Percentiles rank a stretch among this genome's conserved stretches.
phyloP scores from a whole-genome alignment of 1,284 basidiomycete species.

The Rhodotorula sp. region DNA sequence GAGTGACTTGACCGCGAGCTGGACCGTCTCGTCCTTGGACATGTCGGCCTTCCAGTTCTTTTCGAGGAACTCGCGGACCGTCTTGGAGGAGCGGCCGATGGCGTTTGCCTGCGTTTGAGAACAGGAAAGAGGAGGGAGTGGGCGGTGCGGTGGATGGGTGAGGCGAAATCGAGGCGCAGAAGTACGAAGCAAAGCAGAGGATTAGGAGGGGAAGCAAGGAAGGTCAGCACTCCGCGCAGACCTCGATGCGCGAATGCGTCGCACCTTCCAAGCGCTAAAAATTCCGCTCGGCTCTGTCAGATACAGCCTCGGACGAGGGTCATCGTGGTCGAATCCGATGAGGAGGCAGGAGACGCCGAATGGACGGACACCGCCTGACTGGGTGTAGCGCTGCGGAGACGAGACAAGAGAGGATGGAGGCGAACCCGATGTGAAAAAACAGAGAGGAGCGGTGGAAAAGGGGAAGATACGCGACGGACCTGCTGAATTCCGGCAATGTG shows the following conservation, averaged over 20 bases:
- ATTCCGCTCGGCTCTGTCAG: constrained; percentile 98
- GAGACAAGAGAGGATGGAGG: constrained; percentile 12
- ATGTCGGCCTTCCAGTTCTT: constrained; percentile 96
- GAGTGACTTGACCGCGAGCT: constrained; percentile 91
- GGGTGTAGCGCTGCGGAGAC: constrained; percentile 65
- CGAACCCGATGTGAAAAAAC: neutral
- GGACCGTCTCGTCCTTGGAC: constrained; percentile 83
- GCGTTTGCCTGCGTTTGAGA: constrained; percentile 73
- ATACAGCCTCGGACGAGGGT: constrained; percentile 82
- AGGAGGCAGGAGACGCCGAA: constrained; percentile 98
- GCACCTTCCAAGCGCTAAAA: constrained; percentile 96
- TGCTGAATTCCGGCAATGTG: constrained; percentile 98
- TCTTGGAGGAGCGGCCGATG: constrained; percentile 96
- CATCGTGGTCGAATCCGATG: constrained; percentile 94
- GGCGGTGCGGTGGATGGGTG: neutral
- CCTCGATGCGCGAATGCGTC: constrained; percentile 37
- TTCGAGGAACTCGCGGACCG: constrained; percentile 96
- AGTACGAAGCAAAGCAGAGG: neutral
- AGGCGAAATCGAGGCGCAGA: too few species aligned
- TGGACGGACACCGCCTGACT: constrained; percentile 96
- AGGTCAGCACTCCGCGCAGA: too few species aligned
- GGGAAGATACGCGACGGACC: constrained; percentile 57
- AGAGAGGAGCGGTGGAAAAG: neutral
- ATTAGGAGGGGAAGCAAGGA: neutral
- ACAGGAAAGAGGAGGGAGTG: neutral